Evolutionary conservation across 306 rosid species (phyloP).

Genomic region (Sicyos edulis): DNA sequence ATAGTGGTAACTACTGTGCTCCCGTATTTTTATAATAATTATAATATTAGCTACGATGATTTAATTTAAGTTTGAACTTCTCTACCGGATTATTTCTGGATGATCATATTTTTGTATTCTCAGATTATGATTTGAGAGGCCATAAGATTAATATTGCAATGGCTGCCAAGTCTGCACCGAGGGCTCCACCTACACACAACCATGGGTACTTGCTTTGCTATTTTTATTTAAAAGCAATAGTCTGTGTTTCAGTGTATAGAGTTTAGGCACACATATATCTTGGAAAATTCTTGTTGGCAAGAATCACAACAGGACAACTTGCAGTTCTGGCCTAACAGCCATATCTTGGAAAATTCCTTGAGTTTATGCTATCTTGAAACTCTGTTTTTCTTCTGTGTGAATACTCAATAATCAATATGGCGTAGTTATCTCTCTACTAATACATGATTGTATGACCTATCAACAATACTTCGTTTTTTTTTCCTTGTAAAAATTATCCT

Average conservation of each 20-base stretch:
- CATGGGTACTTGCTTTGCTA: constrained; percentile 52
- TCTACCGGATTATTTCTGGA: background rate
- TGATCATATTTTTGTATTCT: constrained; percentile 25
- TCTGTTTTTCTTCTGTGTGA: background rate
- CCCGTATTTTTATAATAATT: background rate
- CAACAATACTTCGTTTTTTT: background rate
- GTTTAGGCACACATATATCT: background rate
- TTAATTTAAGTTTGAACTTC: background rate
- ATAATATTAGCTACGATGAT: background rate
- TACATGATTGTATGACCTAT: background rate
- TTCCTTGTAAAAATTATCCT: background rate
- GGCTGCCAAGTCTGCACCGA: constrained; percentile 97
- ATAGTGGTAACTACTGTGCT: constrained; percentile 47
- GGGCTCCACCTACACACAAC: constrained; percentile 54
- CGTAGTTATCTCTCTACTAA: background rate
- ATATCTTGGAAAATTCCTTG: background rate
- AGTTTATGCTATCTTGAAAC: background rate
- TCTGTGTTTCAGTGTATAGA: too few species aligned
- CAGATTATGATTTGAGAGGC: constrained; percentile 89
- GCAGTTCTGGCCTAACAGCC: background rate
- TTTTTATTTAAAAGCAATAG: background rate
- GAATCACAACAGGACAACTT: background rate
- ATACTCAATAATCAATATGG: background rate
- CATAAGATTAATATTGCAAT: constrained; percentile 70
- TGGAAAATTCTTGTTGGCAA: background rate